Conservation (phyloP, 2,329 filamentous ascomycete species). For the Calonectria pseudoturangicola region DNA sequence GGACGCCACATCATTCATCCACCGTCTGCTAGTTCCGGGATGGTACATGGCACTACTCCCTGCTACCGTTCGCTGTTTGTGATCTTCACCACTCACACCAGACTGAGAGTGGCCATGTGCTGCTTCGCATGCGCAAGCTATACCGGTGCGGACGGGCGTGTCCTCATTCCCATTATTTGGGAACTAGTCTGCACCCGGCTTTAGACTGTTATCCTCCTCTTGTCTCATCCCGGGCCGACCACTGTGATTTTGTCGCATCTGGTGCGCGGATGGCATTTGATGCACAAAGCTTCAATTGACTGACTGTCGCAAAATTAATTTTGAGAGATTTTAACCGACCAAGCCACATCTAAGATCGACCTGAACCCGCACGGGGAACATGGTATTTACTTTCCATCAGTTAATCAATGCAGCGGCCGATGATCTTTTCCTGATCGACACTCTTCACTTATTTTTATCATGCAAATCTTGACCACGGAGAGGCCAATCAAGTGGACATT, state of each 20-base stretch:
- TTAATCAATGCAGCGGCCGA: slow-evolving; percentile 26
- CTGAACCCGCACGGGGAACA: slow-evolving; percentile 12
- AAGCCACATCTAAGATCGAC: slow-evolving; percentile 32
- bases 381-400: slow-evolving; percentile 27
- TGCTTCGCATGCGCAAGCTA: slow-evolving; percentile 41
- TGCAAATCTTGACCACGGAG: slow-evolving; percentile 25
- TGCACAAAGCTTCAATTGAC: slow-evolving; percentile 6
- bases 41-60: slow-evolving; percentile 39
- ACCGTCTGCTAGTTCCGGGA: slow-evolving; percentile 36
- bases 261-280: not conserved
- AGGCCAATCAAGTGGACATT: slow-evolving; percentile 14
- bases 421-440: slow-evolving; percentile 37
- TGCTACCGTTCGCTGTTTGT: slow-evolving; percentile 25
- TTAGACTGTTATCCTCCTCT: not conserved
- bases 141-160: slow-evolving; percentile 11
- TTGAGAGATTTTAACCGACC: slow-evolving; percentile 11
- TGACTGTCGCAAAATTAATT: not conserved
- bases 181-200: slow-evolving; percentile 27
- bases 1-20: slow-evolving; percentile 49
- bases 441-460: slow-evolving; percentile 40
- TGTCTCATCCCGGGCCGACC: slow-evolving; percentile 17
- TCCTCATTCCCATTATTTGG: slow-evolving; percentile 2
- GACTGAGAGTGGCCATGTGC: slow-evolving; percentile 47
- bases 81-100: slow-evolving; percentile 47
- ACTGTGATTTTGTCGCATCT: not conserved